These are phyloP conservation scores for Psophocarpus tetragonolobus DNA, from an alignment of 306 rosid genomes.

Conservation along the genomic window DNA sequence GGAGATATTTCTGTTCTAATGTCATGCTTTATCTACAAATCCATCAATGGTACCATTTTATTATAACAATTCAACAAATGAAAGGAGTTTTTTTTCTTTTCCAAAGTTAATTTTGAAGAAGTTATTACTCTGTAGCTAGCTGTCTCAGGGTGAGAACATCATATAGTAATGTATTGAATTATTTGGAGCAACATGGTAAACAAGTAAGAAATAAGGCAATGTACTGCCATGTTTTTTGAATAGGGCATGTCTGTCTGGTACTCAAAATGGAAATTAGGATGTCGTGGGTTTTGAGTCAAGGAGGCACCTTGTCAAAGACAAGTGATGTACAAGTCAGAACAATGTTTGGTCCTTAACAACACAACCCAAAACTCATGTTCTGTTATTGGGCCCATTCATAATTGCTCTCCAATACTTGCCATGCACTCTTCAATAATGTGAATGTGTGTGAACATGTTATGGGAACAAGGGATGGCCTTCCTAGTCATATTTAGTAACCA, in stretches of 20 bases:
- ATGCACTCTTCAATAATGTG: background rate
- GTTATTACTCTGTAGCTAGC: background rate
- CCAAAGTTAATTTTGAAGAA: background rate
- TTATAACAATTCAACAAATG: background rate
- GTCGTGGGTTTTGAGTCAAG: slow-evolving; percentile 23
- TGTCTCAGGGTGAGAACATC: background rate
- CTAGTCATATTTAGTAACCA: background rate
- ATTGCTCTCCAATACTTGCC: background rate
- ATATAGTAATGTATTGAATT: slow-evolving; percentile 11
- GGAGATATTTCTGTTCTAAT: background rate
- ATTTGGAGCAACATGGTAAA: slow-evolving; percentile 5
- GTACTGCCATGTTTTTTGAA: background rate
- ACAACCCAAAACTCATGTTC: slow-evolving; percentile 17
- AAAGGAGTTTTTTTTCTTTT: background rate
- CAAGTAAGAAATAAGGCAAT: background rate
- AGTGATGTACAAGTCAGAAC: slow-evolving; percentile 17
- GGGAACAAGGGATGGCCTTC: background rate
- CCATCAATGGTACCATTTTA: background rate
- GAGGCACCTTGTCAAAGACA: slow-evolving; percentile 12
- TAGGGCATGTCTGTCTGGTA: slow-evolving; percentile 9
- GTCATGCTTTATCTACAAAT: background rate
- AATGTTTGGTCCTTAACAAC: slow-evolving; percentile 28
- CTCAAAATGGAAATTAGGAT: slow-evolving; percentile 18
- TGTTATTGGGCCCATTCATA: slow-evolving; percentile 17
- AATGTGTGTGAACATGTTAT: background rate